Conservation (phyloP, 2,329 filamentous ascomycete species). For the Aspergillus tubingensis region DNA sequence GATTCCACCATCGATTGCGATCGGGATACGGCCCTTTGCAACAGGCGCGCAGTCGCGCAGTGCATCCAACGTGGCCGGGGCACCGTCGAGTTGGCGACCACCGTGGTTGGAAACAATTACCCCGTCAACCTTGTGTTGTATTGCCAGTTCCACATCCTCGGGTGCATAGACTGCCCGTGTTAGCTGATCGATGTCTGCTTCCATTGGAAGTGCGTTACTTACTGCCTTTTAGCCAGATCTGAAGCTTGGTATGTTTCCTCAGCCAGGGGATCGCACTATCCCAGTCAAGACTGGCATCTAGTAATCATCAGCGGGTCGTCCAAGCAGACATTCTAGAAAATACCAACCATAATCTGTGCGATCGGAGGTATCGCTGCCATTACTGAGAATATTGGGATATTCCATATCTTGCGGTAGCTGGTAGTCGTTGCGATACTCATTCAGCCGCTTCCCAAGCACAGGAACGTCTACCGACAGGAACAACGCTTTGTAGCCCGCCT, state of each 20-base stretch:
- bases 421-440: constrained; percentile 58
- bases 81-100: constrained; percentile 42
- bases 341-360: constrained; percentile 32
- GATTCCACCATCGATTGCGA: constrained; percentile 39
- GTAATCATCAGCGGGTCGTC: not conserved
- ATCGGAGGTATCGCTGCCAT: constrained; percentile 24
- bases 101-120: constrained; percentile 45
- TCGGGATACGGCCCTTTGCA: constrained; percentile 34
- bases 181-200: not conserved
- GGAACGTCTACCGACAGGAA: constrained; percentile 59
- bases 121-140: constrained; percentile 38
- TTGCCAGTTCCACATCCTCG: constrained; percentile 39
- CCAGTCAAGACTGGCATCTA: constrained; percentile 51
- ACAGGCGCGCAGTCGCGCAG: constrained; percentile 30
- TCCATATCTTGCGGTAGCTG: constrained; percentile 46
- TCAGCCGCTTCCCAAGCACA: constrained; percentile 54
- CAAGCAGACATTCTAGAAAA: not conserved
- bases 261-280: constrained; percentile 54
- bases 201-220: not conserved
- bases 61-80: constrained; percentile 41
- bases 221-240: constrained; percentile 40
- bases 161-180: constrained; percentile 27
- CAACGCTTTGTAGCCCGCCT: constrained; percentile 55
- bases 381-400: constrained; percentile 47
- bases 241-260: constrained; percentile 49